Evolutionary conservation across 2,329 filamentous ascomycete genomes (phyloP).

Genomic region (Cercospora canescens): DNA sequence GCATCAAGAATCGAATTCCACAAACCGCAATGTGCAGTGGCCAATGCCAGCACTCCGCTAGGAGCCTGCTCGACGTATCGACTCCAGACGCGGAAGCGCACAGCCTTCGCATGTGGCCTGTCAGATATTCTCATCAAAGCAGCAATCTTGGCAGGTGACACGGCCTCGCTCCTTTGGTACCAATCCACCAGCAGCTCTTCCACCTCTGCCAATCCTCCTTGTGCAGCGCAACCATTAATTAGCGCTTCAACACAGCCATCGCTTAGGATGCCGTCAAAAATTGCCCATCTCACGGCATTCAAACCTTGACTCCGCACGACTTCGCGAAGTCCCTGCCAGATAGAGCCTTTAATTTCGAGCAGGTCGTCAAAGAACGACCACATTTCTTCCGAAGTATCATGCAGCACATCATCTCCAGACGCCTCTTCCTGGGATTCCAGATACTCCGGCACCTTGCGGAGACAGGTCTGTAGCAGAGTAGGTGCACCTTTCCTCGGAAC

Average conservation of each 20-base stretch:
- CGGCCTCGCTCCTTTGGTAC: neutral
- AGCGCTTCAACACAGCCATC: conserved; percentile 10
- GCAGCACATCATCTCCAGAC: conserved; percentile 31
- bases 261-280: conserved; percentile 36
- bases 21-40: neutral
- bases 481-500: conserved; percentile 35
- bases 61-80: neutral
- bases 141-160: neutral
- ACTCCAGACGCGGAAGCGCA: neutral
- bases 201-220: conserved; percentile 8
- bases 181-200: conserved; percentile 1
- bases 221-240: conserved; percentile 4
- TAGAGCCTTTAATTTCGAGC: conserved; percentile 35
- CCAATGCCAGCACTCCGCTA: neutral
- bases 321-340: conserved; percentile 43
- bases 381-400: conserved; percentile 35
- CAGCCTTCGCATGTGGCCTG: neutral
- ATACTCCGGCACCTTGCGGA: conserved; percentile 43
- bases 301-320: conserved; percentile 45
- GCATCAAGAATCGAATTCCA: neutral
- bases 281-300: conserved; percentile 38
- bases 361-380: conserved; percentile 43
- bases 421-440: conserved; percentile 37
- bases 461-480: conserved; percentile 41
- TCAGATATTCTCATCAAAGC: neutral